A percentile compares a stretch with the other conserved stretches of the same genome.
phyloP scores from a whole-genome alignment of 2,329 filamentous ascomycete species.

The Zasmidium cellare region DNA sequence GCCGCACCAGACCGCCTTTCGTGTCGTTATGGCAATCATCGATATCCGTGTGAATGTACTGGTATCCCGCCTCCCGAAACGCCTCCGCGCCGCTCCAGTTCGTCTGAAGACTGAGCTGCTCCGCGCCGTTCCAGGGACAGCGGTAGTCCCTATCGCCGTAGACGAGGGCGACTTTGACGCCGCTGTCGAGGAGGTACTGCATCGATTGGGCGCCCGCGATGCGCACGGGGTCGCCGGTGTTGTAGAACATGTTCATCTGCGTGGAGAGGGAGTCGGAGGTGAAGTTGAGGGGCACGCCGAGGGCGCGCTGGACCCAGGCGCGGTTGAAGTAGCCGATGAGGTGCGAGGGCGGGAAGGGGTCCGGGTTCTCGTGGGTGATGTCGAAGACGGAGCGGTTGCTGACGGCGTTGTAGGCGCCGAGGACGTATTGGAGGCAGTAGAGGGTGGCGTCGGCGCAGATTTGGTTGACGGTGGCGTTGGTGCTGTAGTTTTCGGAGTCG shows the following conservation, averaged over 20 bases:
- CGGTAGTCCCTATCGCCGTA: slow-evolving; percentile 33
- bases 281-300: slow-evolving; percentile 51
- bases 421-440: slow-evolving; percentile 19
- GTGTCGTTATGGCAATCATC: slow-evolving; percentile 17
- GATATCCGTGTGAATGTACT: slow-evolving; percentile 28
- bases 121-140: slow-evolving; percentile 32
- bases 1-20: slow-evolving; percentile 33
- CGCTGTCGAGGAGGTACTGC: slow-evolving; percentile 26
- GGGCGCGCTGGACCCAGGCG: slow-evolving; percentile 44
- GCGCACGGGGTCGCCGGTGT: slow-evolving; percentile 22
- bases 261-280: slow-evolving; percentile 28
- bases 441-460: slow-evolving; percentile 39
- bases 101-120: slow-evolving; percentile 29
- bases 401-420: slow-evolving; percentile 10
- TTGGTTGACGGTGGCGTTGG: slow-evolving; percentile 39
- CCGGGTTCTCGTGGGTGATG: slow-evolving; percentile 23
- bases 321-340: slow-evolving; percentile 47
- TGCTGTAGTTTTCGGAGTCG: slow-evolving; percentile 51
- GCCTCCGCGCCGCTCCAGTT: slow-evolving; percentile 24
- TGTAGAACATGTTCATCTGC: slow-evolving; percentile 8
- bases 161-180: slow-evolving; percentile 28
- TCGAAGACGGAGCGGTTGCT: slow-evolving; percentile 25
- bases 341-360: slow-evolving; percentile 23
- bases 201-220: slow-evolving; percentile 23
- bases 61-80: slow-evolving; percentile 33